These are phyloP conservation scores for Petunia hybrid DNA, from an alignment of 305 asterid genomes.

Conservation along the genomic window DNA sequence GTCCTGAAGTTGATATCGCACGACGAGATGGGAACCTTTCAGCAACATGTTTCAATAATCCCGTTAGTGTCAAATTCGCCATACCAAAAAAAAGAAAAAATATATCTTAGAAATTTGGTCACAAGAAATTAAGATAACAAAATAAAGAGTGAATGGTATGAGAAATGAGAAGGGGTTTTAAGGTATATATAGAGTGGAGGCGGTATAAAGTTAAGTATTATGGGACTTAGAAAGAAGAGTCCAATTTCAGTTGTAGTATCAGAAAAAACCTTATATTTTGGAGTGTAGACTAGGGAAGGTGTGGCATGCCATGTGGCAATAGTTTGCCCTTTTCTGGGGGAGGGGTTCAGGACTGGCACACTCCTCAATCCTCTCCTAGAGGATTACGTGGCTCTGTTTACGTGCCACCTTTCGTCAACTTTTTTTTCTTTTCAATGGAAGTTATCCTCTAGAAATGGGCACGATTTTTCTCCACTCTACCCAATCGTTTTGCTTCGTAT, in stretches of 20 bases:
- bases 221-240: background rate
- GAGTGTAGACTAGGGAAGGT: conserved; percentile 30
- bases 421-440: background rate
- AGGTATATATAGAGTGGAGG: conserved; percentile 18
- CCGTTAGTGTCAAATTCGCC: conserved; percentile 72
- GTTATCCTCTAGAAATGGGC: background rate
- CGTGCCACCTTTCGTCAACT: background rate
- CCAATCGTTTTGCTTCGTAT: too few relatives aligned
- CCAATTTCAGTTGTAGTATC: too few relatives aligned
- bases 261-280: background rate
- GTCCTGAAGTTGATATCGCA: conserved; percentile 71
- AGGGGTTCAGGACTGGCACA: background rate
- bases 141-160: background rate
- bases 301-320: conserved; percentile 12
- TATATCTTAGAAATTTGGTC: background rate
- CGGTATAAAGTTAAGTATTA: background rate
- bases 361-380: conserved; percentile 7
- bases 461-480: too few relatives aligned
- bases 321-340: background rate
- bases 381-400: conserved; percentile 1
- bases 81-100: conserved; percentile 32
- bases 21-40: conserved; percentile 62
- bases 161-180: background rate
- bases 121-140: background rate
- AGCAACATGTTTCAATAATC: conserved; percentile 63